A percentile compares a stretch with the other conserved stretches of the same genome.
Evolutionary conservation across 805 yeast genomes (phyloP).

Genomic region (Candida bentonensis): DNA sequence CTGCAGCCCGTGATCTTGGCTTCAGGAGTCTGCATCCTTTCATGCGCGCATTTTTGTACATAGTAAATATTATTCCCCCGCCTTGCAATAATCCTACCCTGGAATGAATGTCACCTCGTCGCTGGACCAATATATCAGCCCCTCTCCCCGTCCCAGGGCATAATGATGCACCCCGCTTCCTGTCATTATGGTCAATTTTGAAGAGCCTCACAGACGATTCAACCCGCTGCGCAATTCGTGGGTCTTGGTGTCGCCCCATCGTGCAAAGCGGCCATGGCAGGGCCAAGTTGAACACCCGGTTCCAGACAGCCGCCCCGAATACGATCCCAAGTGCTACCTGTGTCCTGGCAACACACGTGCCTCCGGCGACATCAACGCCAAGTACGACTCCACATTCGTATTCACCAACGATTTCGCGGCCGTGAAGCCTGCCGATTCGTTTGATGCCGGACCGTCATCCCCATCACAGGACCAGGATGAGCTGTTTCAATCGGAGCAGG

Average conservation of each 20-base stretch:
- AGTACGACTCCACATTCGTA: constrained; percentile 41
- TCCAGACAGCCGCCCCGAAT: constrained; percentile 32
- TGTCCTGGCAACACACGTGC: constrained; percentile 63
- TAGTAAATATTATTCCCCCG: too few relatives aligned
- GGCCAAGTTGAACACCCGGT: constrained; percentile 48
- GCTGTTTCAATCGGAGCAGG: constrained; percentile 42
- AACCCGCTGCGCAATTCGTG: constrained; percentile 58
- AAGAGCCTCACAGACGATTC: constrained; percentile 38
- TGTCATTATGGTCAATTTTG: constrained; percentile 1
- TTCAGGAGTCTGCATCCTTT: too few relatives aligned
- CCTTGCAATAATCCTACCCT: too few relatives aligned
- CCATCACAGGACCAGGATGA: constrained; percentile 23
- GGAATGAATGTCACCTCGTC: too few relatives aligned
- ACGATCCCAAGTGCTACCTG: constrained; percentile 53
- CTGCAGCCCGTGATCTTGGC: too few relatives aligned
- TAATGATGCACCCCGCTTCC: too few relatives aligned
- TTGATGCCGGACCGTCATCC: constrained; percentile 8
- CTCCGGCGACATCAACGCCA: constrained; percentile 44
- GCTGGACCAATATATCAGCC: too few relatives aligned
- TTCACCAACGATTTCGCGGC: constrained; percentile 64
- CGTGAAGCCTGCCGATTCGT: constrained; percentile 26
- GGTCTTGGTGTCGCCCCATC: constrained; percentile 63
- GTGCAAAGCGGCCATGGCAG: constrained; percentile 71
- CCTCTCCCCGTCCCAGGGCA: too few relatives aligned
- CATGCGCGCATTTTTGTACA: too few relatives aligned